Evolutionary conservation across 169 alveolate species (phyloP), one percentile per base, ranked within the genome.

Genomic region (Plasmodium yoelii): DNA sequence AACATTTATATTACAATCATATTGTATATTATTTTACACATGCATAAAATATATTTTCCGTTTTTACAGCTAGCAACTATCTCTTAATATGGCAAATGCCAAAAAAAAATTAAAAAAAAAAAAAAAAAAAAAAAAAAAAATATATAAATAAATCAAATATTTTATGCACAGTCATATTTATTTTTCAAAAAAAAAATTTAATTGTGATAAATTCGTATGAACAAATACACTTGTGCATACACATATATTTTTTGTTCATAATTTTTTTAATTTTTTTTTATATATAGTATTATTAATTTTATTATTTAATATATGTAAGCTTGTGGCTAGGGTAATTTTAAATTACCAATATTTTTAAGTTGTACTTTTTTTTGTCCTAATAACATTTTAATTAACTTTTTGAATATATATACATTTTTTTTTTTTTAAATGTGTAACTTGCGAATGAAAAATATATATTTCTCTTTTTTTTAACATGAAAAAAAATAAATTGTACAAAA

Each of bases 1-100:
- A 34, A 1, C 42, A 34, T 51, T 51, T 51, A 13, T 51, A 15
- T 15, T 51, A 15, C 19, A 51, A 28, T 34, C 53, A 24, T 34
- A 12, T 47, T 59, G n/a, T 39, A 18, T 47, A 22, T 51, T 44
- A 8, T 15, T 70, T 34, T 55, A 34, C 4, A 34, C 42, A 34
- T 34, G 42, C 42, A 34, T 34, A 34, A 34, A 34, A 34, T 34
- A 34, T 47, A 60, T 44, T 61, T 47, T 74, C 64, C 46, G 28
- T 28, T 63, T 47, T 68, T 55, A 46, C 34, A 75, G 88, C 88
- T 18, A 75, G 88, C 53, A 75, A 75, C 49, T 49, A 61, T 57
- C 70, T 75, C 10, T 67, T 75, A 61, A 75, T 75, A 5, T 75
- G 88, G 88, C 64, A 75, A 42, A 44, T 51, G 49, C 67, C 88